Percentiles rank a stretch among this genome's conserved stretches.
phyloP scores from a whole-genome alignment of 208 protist species.

The Perkinsela sp. region DNA sequence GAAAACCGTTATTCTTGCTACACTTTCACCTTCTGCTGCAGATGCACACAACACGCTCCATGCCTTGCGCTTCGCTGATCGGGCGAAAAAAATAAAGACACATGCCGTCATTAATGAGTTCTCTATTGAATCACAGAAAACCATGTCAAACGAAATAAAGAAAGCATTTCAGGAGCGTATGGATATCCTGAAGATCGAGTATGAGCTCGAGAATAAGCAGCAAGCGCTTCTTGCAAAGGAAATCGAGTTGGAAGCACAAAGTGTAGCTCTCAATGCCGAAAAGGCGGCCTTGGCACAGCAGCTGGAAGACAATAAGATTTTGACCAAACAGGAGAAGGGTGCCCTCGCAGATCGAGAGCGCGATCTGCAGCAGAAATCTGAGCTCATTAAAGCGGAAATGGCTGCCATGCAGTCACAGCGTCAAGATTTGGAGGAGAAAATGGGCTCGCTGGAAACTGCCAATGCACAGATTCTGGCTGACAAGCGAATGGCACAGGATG shows the following conservation, averaged over 20 bases:
- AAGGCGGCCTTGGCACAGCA: conserved; percentile 20
- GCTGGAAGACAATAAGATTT: conserved; percentile 11
- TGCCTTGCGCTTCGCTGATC: conserved; percentile 47
- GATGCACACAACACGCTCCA: conserved; percentile 44
- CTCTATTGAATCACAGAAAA: conserved; percentile 12
- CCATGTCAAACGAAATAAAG: background rate
- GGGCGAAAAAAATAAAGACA: conserved; percentile 49
- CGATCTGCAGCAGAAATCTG: conserved; percentile 1
- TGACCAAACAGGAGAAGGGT: background rate
- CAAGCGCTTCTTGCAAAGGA: conserved; percentile 23
- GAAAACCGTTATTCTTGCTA: conserved; percentile 38
- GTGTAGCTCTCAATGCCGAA: conserved; percentile 15
- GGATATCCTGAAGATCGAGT: conserved; percentile 24
- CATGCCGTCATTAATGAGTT: conserved; percentile 56
- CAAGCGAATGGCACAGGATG: background rate
- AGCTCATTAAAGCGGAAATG: conserved; percentile 11
- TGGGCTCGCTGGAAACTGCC: conserved; percentile 10
- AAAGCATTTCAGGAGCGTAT: conserved; percentile 23
- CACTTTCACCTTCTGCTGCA: conserved; percentile 21
- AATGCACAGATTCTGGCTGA: background rate
- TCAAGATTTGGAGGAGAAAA: conserved; percentile 12
- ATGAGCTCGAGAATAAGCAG: conserved; percentile 25
- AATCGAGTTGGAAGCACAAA: conserved; percentile 21
- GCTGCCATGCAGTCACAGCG: conserved; percentile 9
- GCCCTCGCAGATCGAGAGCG: background rate